Conservation (phyloP, 2,329 filamentous ascomycete species). For the Acrodontium crateriforme region DNA sequence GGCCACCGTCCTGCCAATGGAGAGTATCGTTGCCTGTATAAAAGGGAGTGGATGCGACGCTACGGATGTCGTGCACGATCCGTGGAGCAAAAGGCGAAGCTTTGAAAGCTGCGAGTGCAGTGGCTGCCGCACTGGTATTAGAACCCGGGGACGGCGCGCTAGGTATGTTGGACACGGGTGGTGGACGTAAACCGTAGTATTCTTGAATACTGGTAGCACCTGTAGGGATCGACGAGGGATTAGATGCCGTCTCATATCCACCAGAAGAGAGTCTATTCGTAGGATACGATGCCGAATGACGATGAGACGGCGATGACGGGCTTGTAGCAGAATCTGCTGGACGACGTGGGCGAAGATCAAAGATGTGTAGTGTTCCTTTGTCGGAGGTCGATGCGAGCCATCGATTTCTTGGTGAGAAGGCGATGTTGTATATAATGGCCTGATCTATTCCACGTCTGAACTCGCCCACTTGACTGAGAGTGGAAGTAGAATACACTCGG, state of each 20-base stretch:
- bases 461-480: conserved; percentile 68
- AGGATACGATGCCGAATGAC: conserved; percentile 1
- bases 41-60: conserved; percentile 67
- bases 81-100: conserved; percentile 45
- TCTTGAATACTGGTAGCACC: conserved; percentile 16
- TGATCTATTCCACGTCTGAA: conserved; percentile 79
- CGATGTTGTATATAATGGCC: conserved; percentile 73
- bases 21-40: conserved; percentile 60
- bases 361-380: conserved; percentile 90
- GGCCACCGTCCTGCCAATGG: conserved; percentile 24
- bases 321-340: conserved; percentile 4
- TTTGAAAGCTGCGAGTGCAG: conserved; percentile 17
- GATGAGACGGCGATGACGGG: conserved; percentile 7
- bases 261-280: neutral
- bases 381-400: conserved; percentile 87
- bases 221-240: neutral
- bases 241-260: neutral
- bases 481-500: conserved; percentile 68
- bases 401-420: conserved; percentile 68
- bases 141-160: too few species aligned
- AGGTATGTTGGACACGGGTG: conserved; percentile 9
- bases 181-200: conserved; percentile 20
- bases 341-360: conserved; percentile 56
- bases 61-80: conserved; percentile 81
- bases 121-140: conserved; percentile 9